Evolutionary conservation across 2,329 filamentous ascomycete genomes (phyloP).

Genomic region (Fusarium sp.): DNA sequence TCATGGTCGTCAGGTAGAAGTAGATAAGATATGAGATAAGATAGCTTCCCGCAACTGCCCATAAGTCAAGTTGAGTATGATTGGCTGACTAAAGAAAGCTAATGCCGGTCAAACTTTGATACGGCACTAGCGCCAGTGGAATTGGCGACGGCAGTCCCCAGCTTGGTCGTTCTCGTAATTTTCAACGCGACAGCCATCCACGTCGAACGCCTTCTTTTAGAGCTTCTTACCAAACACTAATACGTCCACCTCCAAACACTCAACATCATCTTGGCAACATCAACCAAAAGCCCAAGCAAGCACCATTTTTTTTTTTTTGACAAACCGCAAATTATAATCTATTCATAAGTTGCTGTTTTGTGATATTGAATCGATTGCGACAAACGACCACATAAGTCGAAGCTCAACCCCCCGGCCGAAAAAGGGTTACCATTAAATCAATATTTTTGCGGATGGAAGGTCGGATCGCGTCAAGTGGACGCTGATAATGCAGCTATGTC

Average conservation of each 20-base stretch:
- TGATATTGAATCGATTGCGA: slow-evolving; percentile 35
- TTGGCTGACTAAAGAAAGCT: slow-evolving; percentile 11
- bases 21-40: slow-evolving; percentile 39
- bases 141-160: slow-evolving; percentile 58
- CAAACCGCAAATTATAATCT: background rate
- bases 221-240: slow-evolving; percentile 19
- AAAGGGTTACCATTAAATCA: slow-evolving; percentile 37
- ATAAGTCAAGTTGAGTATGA: background rate
- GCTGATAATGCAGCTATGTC: slow-evolving; percentile 70
- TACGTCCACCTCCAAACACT: slow-evolving; percentile 3
- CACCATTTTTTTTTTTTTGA: background rate
- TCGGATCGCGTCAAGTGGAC: slow-evolving; percentile 53
- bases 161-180: slow-evolving; percentile 56
- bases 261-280: background rate
- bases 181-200: slow-evolving; percentile 55
- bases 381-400: slow-evolving; percentile 38
- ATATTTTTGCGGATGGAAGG: slow-evolving; percentile 54
- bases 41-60: slow-evolving; percentile 6
- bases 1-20: background rate
- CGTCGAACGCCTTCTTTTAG: slow-evolving; percentile 33
- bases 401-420: slow-evolving; percentile 36
- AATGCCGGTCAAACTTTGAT: slow-evolving; percentile 55
- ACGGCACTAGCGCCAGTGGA: slow-evolving; percentile 57
- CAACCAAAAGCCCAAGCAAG: background rate
- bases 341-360: background rate